Evolutionary conservation across 495 filamentous ascomycete genomes (phyloP).

Genomic region (Aspergillus haitiensis): DNA sequence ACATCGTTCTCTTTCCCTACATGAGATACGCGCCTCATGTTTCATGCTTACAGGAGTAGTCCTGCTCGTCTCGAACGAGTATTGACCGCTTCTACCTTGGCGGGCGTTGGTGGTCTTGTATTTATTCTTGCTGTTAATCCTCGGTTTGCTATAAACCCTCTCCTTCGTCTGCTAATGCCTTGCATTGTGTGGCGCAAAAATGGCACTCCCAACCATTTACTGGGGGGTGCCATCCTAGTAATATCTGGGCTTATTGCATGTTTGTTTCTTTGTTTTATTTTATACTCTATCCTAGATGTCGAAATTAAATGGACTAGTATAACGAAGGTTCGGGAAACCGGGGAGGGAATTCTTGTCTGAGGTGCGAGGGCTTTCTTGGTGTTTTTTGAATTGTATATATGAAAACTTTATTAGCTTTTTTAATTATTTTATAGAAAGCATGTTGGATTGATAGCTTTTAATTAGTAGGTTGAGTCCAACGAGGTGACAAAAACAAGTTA

Average conservation of each 20-base stretch:
- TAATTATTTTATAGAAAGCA: conserved; percentile 27
- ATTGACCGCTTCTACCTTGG: conserved; percentile 22
- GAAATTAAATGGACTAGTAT: conserved; percentile 4
- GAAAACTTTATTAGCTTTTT: conserved; percentile 12
- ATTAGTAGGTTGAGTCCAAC: neutral
- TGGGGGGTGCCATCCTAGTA: conserved; percentile 25
- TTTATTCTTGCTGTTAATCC: conserved; percentile 13
- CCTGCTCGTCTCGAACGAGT: conserved; percentile 6
- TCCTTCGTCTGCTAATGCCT: conserved; percentile 5
- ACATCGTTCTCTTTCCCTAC: conserved; percentile 14
- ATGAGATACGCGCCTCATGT: conserved; percentile 40
- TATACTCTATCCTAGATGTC: neutral
- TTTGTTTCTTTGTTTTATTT: conserved; percentile 19
- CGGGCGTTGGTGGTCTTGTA: conserved; percentile 35
- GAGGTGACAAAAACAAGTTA: too few relatives aligned
- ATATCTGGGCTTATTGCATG: conserved; percentile 10
- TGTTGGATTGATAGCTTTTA: neutral
- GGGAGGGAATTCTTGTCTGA: neutral
- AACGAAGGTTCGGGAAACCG: neutral
- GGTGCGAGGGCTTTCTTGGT: conserved; percentile 1
- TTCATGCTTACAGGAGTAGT: conserved; percentile 27
- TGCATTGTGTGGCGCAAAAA: conserved; percentile 10
- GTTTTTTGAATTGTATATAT: conserved; percentile 26
- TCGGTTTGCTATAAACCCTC: neutral
- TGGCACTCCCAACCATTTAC: conserved; percentile 1